These are phyloP conservation scores for Larix sibirica DNA, from an alignment of 83 land plant species.

Conservation along the genomic window DNA sequence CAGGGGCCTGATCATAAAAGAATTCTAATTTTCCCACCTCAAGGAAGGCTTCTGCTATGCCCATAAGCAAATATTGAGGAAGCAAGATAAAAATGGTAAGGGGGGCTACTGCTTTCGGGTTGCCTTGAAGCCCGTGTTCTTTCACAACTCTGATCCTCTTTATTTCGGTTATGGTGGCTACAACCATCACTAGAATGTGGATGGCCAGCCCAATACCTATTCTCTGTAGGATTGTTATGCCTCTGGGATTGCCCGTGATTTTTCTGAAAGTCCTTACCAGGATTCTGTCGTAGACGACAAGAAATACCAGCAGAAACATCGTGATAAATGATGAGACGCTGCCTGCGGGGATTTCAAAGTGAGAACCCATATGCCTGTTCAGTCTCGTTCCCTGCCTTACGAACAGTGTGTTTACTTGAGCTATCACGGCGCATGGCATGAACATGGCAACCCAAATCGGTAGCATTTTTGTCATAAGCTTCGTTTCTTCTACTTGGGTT, in stretches of 20 bases:
- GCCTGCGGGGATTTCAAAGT: background rate
- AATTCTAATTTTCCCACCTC: slow-evolving; percentile 36
- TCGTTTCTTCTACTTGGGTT: slow-evolving; percentile 63
- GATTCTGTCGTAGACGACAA: slow-evolving; percentile 48
- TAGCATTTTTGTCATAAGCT: slow-evolving; percentile 33
- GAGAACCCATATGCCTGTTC: slow-evolving; percentile 27
- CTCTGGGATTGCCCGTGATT: slow-evolving; percentile 43
- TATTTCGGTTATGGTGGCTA: slow-evolving; percentile 35
- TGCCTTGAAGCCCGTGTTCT: slow-evolving; percentile 10
- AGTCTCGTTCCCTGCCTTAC: background rate
- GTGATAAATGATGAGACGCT: background rate
- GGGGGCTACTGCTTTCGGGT: slow-evolving; percentile 23
- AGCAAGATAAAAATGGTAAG: slow-evolving; percentile 41
- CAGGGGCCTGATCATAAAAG: slow-evolving; percentile 49
- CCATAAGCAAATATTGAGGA: slow-evolving; percentile 35
- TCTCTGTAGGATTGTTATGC: slow-evolving; percentile 58
- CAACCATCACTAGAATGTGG: slow-evolving; percentile 24
- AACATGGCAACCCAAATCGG: slow-evolving; percentile 39
- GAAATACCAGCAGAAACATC: background rate
- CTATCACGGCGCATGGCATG: slow-evolving; percentile 1
- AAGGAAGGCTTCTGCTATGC: slow-evolving; percentile 29
- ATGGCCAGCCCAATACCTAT: slow-evolving; percentile 45
- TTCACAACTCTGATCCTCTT: slow-evolving; percentile 22
- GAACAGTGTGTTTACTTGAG: background rate
- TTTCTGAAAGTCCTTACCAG: slow-evolving; percentile 34